phyloP scores from a whole-genome alignment of 352 stramenopile species.

The Globisporangium parvum region DNA sequence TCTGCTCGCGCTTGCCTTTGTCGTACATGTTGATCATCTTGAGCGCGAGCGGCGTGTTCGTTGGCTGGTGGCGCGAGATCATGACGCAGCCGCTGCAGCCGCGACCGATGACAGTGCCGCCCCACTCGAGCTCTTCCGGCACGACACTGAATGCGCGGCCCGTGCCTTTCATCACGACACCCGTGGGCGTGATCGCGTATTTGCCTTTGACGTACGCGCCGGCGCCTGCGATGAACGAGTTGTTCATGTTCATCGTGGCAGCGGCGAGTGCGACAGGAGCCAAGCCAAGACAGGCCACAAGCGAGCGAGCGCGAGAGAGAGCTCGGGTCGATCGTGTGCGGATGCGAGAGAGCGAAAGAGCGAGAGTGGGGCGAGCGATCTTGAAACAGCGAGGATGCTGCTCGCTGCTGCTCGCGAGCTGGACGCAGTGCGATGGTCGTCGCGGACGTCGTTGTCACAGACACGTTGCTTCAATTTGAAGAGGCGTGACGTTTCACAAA shows the following conservation, averaged over 20 bases:
- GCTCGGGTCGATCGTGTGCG: too few relatives aligned
- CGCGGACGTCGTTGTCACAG: too few relatives aligned
- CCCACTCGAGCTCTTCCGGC: constrained; percentile 74
- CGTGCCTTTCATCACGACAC: constrained; percentile 76
- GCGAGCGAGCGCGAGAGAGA: too few relatives aligned
- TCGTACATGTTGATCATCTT: constrained; percentile 90
- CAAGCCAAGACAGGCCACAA: too few relatives aligned
- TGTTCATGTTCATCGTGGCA: constrained; percentile 45
- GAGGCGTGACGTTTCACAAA: too few relatives aligned
- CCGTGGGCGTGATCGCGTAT: constrained; percentile 74
- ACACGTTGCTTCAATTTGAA: too few relatives aligned
- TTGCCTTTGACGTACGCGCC: constrained; percentile 77
- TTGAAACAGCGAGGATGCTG: too few relatives aligned
- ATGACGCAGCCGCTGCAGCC: constrained; percentile 66
- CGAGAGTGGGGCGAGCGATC: too few relatives aligned
- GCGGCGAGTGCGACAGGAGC: constrained; percentile 3
- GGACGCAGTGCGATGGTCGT: too few relatives aligned
- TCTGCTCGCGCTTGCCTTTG: constrained; percentile 79
- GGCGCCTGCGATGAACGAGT: constrained; percentile 67
- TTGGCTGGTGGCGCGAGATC: constrained; percentile 58
- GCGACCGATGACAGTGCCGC: constrained; percentile 63
- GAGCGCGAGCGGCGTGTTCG: constrained; percentile 72
- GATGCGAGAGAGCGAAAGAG: too few relatives aligned
- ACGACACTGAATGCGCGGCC: constrained; percentile 74
- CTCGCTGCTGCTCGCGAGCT: too few relatives aligned